Evolutionary conservation across 768 basidiomycete genomes (phyloP), one percentile per base, ranked within the genome.

Genomic region (Russula ochroleuca): DNA sequence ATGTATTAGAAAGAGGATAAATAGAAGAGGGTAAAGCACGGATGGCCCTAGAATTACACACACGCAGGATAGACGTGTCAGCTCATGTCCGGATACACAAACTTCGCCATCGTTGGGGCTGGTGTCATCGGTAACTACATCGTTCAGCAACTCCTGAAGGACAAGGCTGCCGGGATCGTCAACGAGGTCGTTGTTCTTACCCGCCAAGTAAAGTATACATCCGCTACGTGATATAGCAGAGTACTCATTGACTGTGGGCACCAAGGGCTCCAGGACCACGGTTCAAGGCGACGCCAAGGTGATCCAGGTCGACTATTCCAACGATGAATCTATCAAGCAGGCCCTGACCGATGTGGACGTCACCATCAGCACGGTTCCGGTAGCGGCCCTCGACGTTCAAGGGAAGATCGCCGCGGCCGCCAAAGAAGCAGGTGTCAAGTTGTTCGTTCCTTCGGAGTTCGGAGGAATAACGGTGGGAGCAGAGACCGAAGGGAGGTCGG

Each of bases 91-190:
- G 64, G 53, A 35, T 65, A 65, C 40, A 62, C 51, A 23, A 65
- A 57, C 54, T 68, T 68, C 28, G 62, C 58, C 2, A 43, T 68
- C 19, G 51, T 57, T 15, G 67, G 67, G 3, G 67, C 67, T 3
- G 67, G 66, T 15, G 64, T 15, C 19, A n/a, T 68, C 45, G 67
- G 67, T 5, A 62, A 28, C 2, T 69, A 43, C 40, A 35, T 68
- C 25, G 43, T 68, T 25, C 52, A 43, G n/a, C 63, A 64, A 17
- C 54, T 64, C 52, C 38, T 54, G 37, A 55, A 55, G 38, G 63
- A 59, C 13, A 57, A 68, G 47, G 47, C 48, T 2, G 54, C 50
- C 9, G 65, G 65, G 3, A 62, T 21, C 6, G 25, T 68, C 37
- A 51, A 58, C 35, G 37, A 55, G 7, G 67, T 67, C 10, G 35